Evolutionary conservation across 1,284 basidiomycete genomes (phyloP), one percentile per base, ranked within the genome.

Genomic region (Chalciporus sp.): DNA sequence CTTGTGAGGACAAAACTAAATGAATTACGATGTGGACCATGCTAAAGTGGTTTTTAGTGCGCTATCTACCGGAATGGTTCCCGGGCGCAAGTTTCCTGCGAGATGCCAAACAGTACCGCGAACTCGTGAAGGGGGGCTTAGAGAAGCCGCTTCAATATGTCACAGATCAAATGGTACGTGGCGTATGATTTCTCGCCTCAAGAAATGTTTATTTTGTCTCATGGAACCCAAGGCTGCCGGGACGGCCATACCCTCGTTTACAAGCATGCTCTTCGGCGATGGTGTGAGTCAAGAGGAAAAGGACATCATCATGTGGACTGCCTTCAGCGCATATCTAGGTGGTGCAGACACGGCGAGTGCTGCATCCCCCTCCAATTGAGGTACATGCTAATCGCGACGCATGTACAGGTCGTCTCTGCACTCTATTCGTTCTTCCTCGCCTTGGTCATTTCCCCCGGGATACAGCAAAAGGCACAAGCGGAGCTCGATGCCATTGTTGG

Each of bases 11-110:
- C 0, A 2, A 6, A 2, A 17, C 9, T 19, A 1, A 33, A 19
- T 2, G n/a, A 10, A 3, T 1, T 39, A 23, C 1, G 0, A 7
- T 14, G 16, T 27, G 27, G 17, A 19, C 19, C 9, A 31, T n/a
- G n/a, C 37, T 58, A 12, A 59, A 7, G 1, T 17, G 8, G 29
- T 31, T 26, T 45, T 4, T 27, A 75, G 74, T 83, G 47, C 69
- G 65, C 43, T 56, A 72, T 42, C 55, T 83, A 7, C 81, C 81
- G 0, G 73, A 75, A 53, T 82, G 79, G 80, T 52, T 81, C 7
- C 81, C 80, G 35, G 80, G 81, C 0, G 68, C 70, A 23, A 69
- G 72, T 0, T 83, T 82, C 66, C 64, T 79, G 57, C 63, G 64
- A 26, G 70, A 69, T 9, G 80, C 77, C 4, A 64, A 69, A 11